These are phyloP conservation scores for Fusarium pseudoanthophilum DNA, from an alignment of 2,329 filamentous ascomycete genomes.

Conservation along the genomic window DNA sequence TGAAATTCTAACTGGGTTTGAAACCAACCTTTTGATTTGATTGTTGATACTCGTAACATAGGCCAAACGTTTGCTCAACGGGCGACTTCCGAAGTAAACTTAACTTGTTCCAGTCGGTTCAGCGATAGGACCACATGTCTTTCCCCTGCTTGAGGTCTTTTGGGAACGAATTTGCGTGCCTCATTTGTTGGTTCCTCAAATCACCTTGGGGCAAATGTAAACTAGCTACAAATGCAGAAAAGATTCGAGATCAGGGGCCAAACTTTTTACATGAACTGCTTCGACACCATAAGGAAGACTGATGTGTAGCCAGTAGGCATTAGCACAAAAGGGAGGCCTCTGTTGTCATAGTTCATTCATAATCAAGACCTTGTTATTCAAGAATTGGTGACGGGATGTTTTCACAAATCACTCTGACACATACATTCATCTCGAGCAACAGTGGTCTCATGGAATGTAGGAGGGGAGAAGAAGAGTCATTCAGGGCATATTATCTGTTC, in stretches of 20 bases:
- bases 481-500: conserved; percentile 25
- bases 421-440: not conserved
- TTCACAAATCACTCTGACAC: not conserved
- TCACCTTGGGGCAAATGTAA: not conserved
- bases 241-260: not conserved
- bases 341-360: not conserved
- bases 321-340: not conserved
- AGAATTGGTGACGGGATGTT: not conserved
- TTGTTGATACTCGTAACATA: not conserved
- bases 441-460: not conserved
- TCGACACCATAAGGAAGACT: not conserved
- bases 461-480: not conserved
- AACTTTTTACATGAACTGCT: not conserved
- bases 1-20: conserved; percentile 42
- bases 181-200: not conserved
- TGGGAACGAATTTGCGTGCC: not conserved
- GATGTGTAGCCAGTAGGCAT: not conserved
- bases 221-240: not conserved
- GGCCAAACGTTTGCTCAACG: not conserved
- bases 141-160: not conserved
- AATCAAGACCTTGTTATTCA: not conserved
- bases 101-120: not conserved
- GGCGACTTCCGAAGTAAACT: not conserved
- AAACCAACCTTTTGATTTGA: conserved; percentile 21
- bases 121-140: not conserved